A percentile compares a stretch with the other conserved stretches of the same genome.
phyloP scores from a whole-genome alignment of 78 protist species.

The Pigoraptor vietnamica region DNA sequence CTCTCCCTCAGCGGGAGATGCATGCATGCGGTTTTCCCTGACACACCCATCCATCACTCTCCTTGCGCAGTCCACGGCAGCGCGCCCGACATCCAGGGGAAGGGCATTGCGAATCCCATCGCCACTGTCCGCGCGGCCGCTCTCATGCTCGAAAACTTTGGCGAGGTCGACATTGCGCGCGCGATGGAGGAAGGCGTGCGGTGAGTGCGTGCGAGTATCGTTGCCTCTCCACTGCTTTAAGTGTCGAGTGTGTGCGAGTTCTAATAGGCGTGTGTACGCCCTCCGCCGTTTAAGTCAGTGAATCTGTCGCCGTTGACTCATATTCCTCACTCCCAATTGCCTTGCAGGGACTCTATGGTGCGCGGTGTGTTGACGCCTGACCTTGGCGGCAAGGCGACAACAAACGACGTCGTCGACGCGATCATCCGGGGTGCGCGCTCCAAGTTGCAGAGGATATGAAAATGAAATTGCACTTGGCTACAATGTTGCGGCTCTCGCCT shows the following conservation, averaged over 20 bases:
- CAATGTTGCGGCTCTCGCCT: too few species aligned
- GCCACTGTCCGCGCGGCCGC: constrained; percentile 41
- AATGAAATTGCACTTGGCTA: too few species aligned
- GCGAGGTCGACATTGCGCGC: not conserved
- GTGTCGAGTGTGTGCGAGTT: too few species aligned
- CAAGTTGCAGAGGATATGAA: not conserved
- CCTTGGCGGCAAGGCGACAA: not conserved
- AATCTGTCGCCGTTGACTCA: not conserved
- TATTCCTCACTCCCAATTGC: too few species aligned
- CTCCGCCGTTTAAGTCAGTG: too few species aligned
- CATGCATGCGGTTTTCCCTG: too few species aligned
- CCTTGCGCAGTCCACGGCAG: constrained; percentile 48
- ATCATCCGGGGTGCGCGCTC: not conserved
- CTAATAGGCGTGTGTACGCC: too few species aligned
- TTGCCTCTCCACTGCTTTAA: not conserved
- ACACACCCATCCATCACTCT: too few species aligned
- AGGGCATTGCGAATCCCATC: constrained; percentile 58
- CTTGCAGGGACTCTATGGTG: not conserved
- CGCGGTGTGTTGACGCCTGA: not conserved
- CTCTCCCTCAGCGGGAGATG: too few species aligned
- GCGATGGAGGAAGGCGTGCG: constrained; percentile 8
- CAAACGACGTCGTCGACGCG: not conserved
- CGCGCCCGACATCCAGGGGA: constrained; percentile 57
- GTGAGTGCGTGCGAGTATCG: too few species aligned
- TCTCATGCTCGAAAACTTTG: constrained; percentile 37